Conservation (phyloP, 768 basidiomycete genomes). For the Cystofilobasidium bisporidii region DNA sequence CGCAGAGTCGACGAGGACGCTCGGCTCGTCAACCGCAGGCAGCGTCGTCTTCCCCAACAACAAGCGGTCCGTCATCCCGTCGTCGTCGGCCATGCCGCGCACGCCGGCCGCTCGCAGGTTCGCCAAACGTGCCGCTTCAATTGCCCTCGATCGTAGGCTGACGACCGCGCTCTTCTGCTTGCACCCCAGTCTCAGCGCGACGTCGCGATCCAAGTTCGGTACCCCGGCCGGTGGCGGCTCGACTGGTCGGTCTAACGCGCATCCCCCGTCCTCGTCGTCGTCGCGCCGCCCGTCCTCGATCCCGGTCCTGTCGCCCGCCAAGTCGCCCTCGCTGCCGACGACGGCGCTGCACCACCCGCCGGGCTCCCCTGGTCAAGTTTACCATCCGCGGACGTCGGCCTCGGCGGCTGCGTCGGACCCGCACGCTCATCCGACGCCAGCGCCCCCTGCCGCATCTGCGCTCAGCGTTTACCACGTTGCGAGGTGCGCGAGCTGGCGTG, state of each 20-base stretch:
- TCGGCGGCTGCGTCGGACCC: not conserved
- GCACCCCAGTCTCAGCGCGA: not conserved
- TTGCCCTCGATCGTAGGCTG: not conserved
- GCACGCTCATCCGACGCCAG: not conserved
- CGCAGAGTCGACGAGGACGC: not conserved
- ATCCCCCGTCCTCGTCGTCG: not conserved
- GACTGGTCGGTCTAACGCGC: not conserved
- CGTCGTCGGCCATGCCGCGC: not conserved
- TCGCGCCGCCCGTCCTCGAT: not conserved
- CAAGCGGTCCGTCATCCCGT: not conserved
- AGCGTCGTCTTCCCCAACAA: not conserved
- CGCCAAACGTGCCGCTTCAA: not conserved
- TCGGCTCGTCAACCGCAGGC: not conserved
- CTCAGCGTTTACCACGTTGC: not conserved
- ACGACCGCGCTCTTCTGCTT: too few species aligned
- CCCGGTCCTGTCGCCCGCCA: not conserved
- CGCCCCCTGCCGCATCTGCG: not conserved
- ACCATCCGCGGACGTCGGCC: not conserved
- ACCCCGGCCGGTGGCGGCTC: not conserved
- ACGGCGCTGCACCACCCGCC: not conserved
- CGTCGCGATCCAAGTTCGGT: not conserved
- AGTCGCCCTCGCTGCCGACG: not conserved
- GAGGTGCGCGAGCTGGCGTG: not conserved
- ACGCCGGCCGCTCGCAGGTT: not conserved
- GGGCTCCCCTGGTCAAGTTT: not conserved